phyloP scores from a whole-genome alignment of 139 green algal species.

The Edaphochlamys debaryana region DNA sequence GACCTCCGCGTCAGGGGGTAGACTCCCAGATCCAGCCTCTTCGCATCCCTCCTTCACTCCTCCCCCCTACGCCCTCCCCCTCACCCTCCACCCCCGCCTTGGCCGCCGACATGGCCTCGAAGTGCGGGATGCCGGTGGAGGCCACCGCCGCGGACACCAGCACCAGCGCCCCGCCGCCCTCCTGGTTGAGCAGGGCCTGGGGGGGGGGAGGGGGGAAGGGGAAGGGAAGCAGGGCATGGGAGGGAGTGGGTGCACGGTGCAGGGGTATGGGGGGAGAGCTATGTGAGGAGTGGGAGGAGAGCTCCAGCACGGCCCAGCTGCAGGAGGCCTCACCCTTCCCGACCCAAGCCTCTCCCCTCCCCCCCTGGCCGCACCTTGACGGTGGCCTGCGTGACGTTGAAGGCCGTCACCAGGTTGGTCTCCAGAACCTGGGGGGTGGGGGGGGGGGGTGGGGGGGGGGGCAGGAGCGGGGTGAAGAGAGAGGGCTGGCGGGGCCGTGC shows the following conservation, averaged over 20 bases:
- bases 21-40: background rate
- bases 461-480: background rate
- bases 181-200: slow-evolving; percentile 6
- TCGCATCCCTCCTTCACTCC: background rate
- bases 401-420: slow-evolving; percentile 47
- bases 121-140: slow-evolving; percentile 63
- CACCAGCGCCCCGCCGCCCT: slow-evolving; percentile 64
- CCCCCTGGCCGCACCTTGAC: slow-evolving; percentile 16
- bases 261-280: too few relatives aligned
- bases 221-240: background rate
- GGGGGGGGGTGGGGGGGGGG: background rate
- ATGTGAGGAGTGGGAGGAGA: too few relatives aligned
- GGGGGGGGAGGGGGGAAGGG: background rate
- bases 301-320: too few relatives aligned
- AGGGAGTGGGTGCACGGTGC: background rate
- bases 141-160: slow-evolving; percentile 69
- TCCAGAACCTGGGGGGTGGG: background rate
- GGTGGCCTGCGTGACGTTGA: slow-evolving; percentile 47
- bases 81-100: slow-evolving; percentile 72
- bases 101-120: slow-evolving; percentile 75
- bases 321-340: too few relatives aligned
- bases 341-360: background rate
- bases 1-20: background rate
- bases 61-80: too few relatives aligned
- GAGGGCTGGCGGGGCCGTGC: background rate